These are phyloP conservation scores for Trichocladium antarcticum DNA, from an alignment of 495 filamentous ascomycete species.

Conservation along the genomic window DNA sequence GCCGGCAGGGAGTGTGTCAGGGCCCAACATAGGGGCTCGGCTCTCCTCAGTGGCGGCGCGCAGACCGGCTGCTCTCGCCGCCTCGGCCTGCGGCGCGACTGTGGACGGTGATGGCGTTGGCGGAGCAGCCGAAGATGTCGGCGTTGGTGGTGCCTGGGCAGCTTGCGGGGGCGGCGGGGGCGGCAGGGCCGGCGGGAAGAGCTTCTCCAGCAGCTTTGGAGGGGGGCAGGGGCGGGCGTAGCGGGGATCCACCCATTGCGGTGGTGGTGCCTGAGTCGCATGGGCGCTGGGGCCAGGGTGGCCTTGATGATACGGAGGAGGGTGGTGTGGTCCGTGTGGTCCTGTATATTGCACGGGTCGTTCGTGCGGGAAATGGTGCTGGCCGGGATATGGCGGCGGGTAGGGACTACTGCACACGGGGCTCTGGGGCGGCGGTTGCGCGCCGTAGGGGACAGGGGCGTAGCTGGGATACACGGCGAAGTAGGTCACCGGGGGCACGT, in stretches of 20 bases:
- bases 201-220: not conserved
- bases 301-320: not conserved
- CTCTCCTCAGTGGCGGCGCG: no score
- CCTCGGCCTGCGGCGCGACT: not conserved
- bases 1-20: no score
- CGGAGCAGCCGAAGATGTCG: not conserved
- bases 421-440: not conserved
- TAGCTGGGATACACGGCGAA: conserved; percentile 4
- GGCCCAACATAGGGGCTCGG: no score
- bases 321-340: not conserved
- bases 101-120: not conserved
- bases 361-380: not conserved
- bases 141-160: not conserved
- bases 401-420: not conserved
- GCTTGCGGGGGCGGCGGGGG: not conserved
- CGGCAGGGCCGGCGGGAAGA: not conserved
- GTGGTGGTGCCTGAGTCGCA: not conserved
- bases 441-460: not conserved
- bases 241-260: not conserved
- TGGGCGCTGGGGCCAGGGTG: not conserved
- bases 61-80: not conserved
- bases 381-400: not conserved
- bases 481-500: conserved; percentile 4
- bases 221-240: conserved; percentile 1
- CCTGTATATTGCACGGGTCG: not conserved